Base-by-base conservation (phyloP, 208 protist genomes). In the Paratrypanosoma confusum region DNA sequence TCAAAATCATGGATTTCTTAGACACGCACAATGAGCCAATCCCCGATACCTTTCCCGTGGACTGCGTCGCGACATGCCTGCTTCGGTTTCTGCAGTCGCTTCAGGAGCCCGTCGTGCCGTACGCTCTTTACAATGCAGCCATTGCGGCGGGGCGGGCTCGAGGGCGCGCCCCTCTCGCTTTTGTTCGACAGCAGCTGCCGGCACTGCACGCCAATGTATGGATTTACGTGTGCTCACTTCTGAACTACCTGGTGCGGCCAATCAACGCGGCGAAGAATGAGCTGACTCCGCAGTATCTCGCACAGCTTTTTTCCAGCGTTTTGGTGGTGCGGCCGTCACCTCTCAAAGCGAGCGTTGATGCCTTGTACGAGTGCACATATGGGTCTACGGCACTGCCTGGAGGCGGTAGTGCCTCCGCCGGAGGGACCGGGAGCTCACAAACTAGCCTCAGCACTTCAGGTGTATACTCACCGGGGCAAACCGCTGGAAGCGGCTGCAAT, bases 211-310 rank as follows among this genome's bases (percentile, higher is more conserved):
- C 70, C 14, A 95, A 92, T 48, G 54, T 87, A 39, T 91, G 68
- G 58, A 38, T 89, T 11, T 95, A 92, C 50, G 57, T 92, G 1
- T 39, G 85, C 27, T 48, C 78, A 21, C 56, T 95, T n/a, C 59
- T 95, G 16, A 81, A 86, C 70, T 90, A 71, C 33, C 57, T 95
- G 0, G 58, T 95, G 7, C 53, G 71, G 2, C 79, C 78, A n/a
- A 50, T 42, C 18, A 61, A 84, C 49, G 57, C 52, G 23, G 27
- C 44, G 36, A 35, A 58, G 47, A 91, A 90, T 56, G 70, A 65
- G 10, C 52, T 90, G 2, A 83, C 72, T 1, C 39, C 73, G 1
- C 46, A 18, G 17, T 50, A 82, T 17, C 40, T 89, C 17, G 67
- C 78, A 1, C 75, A 74, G 41, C 39, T 74, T 17, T 89, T 90